Conservation (phyloP, 768 basidiomycete species). For the Tulasnella sp. region DNA sequence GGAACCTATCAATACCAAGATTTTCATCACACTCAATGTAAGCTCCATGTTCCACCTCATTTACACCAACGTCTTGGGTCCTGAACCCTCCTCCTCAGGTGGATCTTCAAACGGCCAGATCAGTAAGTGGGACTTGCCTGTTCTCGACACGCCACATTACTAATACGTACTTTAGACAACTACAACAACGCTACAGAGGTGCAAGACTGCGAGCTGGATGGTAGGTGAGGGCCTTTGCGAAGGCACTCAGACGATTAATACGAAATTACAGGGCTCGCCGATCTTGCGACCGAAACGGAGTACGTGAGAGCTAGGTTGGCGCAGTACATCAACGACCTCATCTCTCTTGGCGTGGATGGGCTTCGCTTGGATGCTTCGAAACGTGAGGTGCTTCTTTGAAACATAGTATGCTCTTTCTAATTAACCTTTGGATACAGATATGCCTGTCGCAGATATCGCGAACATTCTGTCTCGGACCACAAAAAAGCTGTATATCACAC, state of each 20-base stretch:
- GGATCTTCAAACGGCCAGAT: not conserved
- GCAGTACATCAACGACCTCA: conserved; percentile 46
- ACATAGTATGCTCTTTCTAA: not conserved
- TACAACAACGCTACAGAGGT: conserved; percentile 17
- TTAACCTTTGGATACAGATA: conserved; percentile 32
- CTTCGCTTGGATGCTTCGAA: conserved; percentile 50
- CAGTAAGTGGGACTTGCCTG: conserved; percentile 3
- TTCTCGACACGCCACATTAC: not conserved
- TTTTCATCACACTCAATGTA: conserved; percentile 17
- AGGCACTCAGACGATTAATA: not conserved
- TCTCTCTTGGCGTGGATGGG: conserved; percentile 47
- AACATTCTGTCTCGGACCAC: conserved; percentile 42
- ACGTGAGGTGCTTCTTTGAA: conserved; percentile 5
- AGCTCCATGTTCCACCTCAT: not conserved
- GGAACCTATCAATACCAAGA: conserved; percentile 18
- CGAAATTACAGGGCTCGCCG: conserved; percentile 21
- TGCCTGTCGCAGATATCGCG: conserved; percentile 40
- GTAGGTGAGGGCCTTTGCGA: conserved; percentile 17
- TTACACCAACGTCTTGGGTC: no score
- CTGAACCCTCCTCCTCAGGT: not conserved
- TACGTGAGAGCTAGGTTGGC: conserved; percentile 48
- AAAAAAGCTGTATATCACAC: conserved; percentile 44
- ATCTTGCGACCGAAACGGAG: conserved; percentile 49
- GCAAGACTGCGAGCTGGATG: conserved; percentile 17
- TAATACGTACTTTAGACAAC: conserved; percentile 21